Base-by-base conservation (phyloP, 371 early-diverging fungal species). In the Capniomyces stellatus region DNA sequence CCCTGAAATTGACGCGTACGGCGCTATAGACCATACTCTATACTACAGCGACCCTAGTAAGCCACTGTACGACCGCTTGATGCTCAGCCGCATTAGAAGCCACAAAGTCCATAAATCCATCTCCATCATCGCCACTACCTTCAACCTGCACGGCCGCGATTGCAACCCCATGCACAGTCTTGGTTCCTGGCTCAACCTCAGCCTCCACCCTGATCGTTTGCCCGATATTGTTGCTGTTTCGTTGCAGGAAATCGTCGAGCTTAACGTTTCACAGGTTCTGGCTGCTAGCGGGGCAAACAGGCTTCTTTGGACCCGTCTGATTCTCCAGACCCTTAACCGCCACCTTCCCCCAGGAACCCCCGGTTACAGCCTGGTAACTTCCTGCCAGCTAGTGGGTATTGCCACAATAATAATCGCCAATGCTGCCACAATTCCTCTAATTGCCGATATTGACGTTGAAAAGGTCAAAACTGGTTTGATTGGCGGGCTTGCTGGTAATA, bases 191-290 rank as follows among this genome's bases (percentile, higher is more conserved):
- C n/a, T n/a, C n/a, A n/a, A n/a, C n/a, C n/a, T n/a, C n/a, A n/a
- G n/a, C n/a, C n/a, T n/a, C n/a, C n/a, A n/a, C n/a, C n/a, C n/a
- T n/a, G n/a, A n/a, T n/a, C n/a, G 29, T 8, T 12, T 10, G 6
- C 92, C 94, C 0, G 85, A 95, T 59, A 63, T 95, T 6, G 77
- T 79, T 40, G 82, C 81, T 0, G 74, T 96, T 46, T 93, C 89
- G 2, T 85, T 95, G 49, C 92, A 96, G 61, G 96, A 97, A 61
- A 81, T 96, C 46, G 94, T 96, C n/a, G 85, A 92, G 61, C 63
- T 98, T 29, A 71, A 89, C 77, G 29, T 86, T 84, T 30, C 84
- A 77, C 85, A 88, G 61, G 80, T 90, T 19, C 78, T 89, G 58
- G 71, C 84, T 0, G 83, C 88, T 27, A 90, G 90, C 61, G 79